Evolutionary conservation across 371 early-diverging fungal species (phyloP).

Genomic region (Homolaphlyctis polyrhiza): DNA sequence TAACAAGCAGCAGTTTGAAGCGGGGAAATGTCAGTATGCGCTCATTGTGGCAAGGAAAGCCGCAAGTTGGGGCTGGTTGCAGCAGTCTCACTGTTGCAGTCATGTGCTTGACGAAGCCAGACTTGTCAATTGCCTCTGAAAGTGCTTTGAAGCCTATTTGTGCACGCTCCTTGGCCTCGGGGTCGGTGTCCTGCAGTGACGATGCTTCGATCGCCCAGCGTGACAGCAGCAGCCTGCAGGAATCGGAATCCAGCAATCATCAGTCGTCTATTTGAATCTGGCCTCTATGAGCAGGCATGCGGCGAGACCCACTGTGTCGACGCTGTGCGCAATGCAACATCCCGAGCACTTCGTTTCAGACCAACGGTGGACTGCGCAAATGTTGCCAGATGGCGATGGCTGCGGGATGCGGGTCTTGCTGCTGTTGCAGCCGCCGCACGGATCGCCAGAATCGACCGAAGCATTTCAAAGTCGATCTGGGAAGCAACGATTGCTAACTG

Average conservation of each 20-base stretch:
- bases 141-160: neutral
- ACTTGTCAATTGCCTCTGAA: neutral
- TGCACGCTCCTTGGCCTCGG: neutral
- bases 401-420: neutral
- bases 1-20: no score
- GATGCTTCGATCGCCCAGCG: conserved; percentile 4
- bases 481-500: no score
- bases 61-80: neutral
- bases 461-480: conserved; percentile 24
- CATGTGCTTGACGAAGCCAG: neutral
- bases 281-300: no score
- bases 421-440: neutral
- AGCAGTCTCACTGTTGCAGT: neutral
- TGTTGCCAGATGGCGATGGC: neutral
- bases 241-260: no score
- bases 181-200: neutral
- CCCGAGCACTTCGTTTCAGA: conserved; percentile 1
- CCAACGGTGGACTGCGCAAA: neutral
- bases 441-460: conserved; percentile 5
- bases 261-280: no score
- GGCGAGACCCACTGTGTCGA: no score
- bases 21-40: neutral
- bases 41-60: no score
- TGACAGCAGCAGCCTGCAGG: conserved; percentile 5
- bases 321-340: neutral